phyloP scores from a whole-genome alignment of 768 basidiomycete species.

The Leucogyrophana mollusca region DNA sequence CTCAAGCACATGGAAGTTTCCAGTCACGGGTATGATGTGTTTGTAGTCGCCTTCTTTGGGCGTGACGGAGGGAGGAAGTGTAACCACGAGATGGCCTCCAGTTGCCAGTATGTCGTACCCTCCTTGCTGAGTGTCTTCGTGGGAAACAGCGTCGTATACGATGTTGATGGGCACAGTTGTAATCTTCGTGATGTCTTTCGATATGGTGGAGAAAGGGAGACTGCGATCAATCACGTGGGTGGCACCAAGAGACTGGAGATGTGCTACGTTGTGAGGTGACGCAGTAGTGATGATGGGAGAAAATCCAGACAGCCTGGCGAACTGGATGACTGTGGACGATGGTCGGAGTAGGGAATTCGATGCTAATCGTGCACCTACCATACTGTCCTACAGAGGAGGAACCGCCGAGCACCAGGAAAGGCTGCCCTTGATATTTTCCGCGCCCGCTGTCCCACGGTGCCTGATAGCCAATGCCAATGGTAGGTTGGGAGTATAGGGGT shows the following conservation, averaged over 20 bases:
- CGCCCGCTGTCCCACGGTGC: constrained; percentile 10
- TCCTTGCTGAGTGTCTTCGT: constrained; percentile 8
- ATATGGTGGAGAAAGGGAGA: background rate
- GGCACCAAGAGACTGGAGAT: constrained; percentile 16
- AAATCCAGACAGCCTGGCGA: constrained; percentile 12
- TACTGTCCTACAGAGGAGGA: constrained; percentile 22
- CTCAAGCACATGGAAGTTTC: constrained; percentile 3
- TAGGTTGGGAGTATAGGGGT: constrained; percentile 20
- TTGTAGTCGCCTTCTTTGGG: constrained; percentile 7
- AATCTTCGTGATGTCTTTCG: constrained; percentile 10
- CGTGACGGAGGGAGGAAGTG: constrained; percentile 1
- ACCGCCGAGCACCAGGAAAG: constrained; percentile 20
- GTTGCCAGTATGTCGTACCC: constrained; percentile 18
- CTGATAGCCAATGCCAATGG: constrained; percentile 9
- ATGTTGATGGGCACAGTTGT: constrained; percentile 12
- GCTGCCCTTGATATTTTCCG: constrained; percentile 12
- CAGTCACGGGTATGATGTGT: constrained; percentile 4
- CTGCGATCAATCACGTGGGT: constrained; percentile 19
- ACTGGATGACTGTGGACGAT: constrained; percentile 11
- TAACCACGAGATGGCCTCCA: constrained; percentile 13
- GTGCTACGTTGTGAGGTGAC: constrained; percentile 9
- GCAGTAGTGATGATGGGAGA: constrained; percentile 15
- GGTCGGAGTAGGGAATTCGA: background rate
- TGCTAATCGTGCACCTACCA: constrained; percentile 4
- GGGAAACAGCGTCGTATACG: constrained; percentile 16